Evolutionary conservation across 148 eudicot species (phyloP), one percentile per base, ranked within the genome.

Genomic region (Amaranthus hypochondriacus): DNA sequence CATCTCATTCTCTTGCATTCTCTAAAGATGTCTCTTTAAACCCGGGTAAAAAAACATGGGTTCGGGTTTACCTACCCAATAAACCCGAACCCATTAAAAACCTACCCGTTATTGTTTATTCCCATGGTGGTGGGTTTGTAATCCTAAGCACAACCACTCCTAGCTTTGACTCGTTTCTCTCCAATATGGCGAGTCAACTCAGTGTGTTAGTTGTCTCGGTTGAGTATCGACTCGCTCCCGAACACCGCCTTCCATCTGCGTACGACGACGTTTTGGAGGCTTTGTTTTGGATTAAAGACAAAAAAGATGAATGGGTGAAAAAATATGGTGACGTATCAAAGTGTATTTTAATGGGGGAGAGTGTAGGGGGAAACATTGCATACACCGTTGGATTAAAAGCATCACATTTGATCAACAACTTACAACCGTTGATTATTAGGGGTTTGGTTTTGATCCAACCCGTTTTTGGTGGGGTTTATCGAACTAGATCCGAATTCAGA

Each of bases 181-280:
- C 68, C 49, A 60, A 69, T 7, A 11, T 69, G 7, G 68, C 77
- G 5, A 43, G 52, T n/a, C 74, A 69, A 21, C 74, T 70, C 59
- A 8, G n/a, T 10, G 82, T 78, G 0, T 52, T 85, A 11, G 73
- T 85, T 3, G 52, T 82, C 56, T 85, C 88, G 5, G 70, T 85
- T 12, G 83, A 85, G 18, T 80, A 85, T 55, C 75, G 88, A 12
- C 78, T 82, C n/a, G 83, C 87, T 8, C 87, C 87, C 4, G 82
- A 80, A 14, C 47, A 74, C 49, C 85, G 85, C 39, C 85, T 85
- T 44, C 85, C 87, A 0, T 76, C 79, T 6, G 85, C 87, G 6
- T 82, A 85, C 69, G 74, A 77, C 6, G 88, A 85, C 55, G 78
- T 76, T 28, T 70, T 77, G 63, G 81, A 80, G 2, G 85, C 72